Percentiles rank a stretch among this genome's conserved stretches.
phyloP scores from a whole-genome alignment of 1,284 basidiomycete species.

The Ceraceosorus guamensis region DNA sequence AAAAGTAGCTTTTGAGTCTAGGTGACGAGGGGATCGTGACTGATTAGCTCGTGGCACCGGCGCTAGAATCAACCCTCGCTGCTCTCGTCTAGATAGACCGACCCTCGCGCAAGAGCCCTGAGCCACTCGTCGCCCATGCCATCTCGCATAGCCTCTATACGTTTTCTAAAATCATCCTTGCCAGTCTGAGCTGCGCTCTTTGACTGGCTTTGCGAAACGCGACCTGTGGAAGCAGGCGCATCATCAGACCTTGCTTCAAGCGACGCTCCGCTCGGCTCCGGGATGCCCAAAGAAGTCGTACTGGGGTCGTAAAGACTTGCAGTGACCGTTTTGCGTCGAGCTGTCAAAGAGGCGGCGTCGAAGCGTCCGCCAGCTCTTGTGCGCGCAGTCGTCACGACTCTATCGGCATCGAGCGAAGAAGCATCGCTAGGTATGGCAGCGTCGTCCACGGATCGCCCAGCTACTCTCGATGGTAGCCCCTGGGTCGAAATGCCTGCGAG shows the following conservation, averaged over 20 bases:
- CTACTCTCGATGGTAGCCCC: neutral
- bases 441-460: neutral
- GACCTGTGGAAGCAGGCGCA: too few relatives aligned
- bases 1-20: too few relatives aligned
- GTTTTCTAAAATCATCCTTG: slow-evolving; percentile 12
- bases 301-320: neutral
- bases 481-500: too few relatives aligned
- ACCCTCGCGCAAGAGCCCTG: slow-evolving; percentile 14
- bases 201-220: neutral
- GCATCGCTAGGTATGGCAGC: neutral
- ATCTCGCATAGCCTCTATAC: slow-evolving; percentile 40
- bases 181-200: neutral
- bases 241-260: neutral
- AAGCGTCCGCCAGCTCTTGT: too few relatives aligned
- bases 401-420: neutral
- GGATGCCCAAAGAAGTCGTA: neutral
- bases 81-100: neutral
- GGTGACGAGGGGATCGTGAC: too few relatives aligned
- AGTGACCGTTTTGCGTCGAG: neutral
- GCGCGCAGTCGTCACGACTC: neutral
- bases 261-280: neutral
- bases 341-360: neutral
- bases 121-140: slow-evolving; percentile 47
- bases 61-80: too few relatives aligned
- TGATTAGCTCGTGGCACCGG: too few relatives aligned